phyloP scores from a whole-genome alignment of 345 rosid genomes.

The Citrus mangshanensis region DNA sequence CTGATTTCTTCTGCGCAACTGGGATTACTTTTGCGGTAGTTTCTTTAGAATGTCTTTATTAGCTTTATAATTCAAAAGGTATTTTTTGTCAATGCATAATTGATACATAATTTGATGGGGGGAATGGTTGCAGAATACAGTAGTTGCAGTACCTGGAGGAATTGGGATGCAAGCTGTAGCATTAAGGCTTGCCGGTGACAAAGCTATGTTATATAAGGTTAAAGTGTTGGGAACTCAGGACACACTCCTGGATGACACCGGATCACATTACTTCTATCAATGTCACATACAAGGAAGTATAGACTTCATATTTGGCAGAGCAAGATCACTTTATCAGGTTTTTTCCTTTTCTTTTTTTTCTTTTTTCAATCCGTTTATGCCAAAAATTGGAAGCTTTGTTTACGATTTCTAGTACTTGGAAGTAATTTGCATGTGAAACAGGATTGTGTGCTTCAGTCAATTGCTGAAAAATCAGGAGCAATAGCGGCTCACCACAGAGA shows the following conservation, averaged over 20 bases:
- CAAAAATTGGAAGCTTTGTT: not conserved
- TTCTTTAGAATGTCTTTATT: not conserved
- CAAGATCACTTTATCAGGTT: constrained; percentile 75
- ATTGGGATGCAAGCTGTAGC: constrained; percentile 87
- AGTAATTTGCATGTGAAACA: constrained; percentile 17
- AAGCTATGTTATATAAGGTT: constrained; percentile 74
- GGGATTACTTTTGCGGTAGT: constrained; percentile 81
- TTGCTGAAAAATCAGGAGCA: constrained; percentile 57
- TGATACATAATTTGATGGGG: not conserved
- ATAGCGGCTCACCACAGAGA: constrained; percentile 88
- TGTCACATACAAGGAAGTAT: constrained; percentile 71
- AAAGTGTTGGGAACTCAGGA: constrained; percentile 82
- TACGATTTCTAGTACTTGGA: not conserved
- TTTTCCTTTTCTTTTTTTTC: not conserved
- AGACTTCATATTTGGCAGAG: constrained; percentile 86
- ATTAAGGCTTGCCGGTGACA: constrained; percentile 60
- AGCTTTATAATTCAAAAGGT: not conserved
- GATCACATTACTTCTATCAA: constrained; percentile 73
- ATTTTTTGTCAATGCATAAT: not conserved
- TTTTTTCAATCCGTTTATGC: not conserved
- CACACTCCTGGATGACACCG: constrained; percentile 76
- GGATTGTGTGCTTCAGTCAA: constrained; percentile 74
- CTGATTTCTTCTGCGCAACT: constrained; percentile 78
- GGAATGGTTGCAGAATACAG: constrained; percentile 58
- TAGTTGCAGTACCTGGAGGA: constrained; percentile 61